Evolutionary conservation across 2,329 filamentous ascomycete species (phyloP).

Genomic region (Lasiodiplodia sp.): DNA sequence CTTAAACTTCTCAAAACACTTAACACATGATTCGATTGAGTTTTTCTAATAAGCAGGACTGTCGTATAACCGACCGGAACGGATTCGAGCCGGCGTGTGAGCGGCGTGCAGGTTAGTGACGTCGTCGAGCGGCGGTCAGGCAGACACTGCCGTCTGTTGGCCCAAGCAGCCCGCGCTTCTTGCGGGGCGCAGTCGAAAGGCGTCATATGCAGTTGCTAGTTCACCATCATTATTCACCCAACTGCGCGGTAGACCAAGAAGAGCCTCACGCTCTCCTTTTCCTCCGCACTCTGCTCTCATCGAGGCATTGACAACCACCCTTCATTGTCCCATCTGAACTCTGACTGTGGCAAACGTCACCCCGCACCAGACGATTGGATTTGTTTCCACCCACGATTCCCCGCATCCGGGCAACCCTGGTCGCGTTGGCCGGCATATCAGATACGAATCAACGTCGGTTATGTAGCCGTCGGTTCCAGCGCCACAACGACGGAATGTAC

Average conservation of each 20-base stretch:
- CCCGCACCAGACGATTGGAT: too few species aligned
- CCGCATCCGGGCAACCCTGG: too few species aligned
- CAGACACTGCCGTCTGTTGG: background rate
- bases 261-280: background rate
- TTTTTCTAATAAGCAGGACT: too few species aligned
- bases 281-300: too few species aligned
- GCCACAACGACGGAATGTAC: background rate
- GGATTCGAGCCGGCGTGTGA: background rate
- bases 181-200: background rate
- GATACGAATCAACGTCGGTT: background rate
- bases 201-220: background rate
- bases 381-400: too few species aligned
- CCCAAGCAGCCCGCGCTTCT: background rate
- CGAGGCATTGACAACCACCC: too few species aligned
- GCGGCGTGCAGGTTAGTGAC: background rate
- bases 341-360: too few species aligned
- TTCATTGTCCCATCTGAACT: too few species aligned
- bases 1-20: background rate
- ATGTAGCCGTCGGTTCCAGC: background rate
- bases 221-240: background rate
- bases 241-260: background rate
- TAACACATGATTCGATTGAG: too few species aligned
- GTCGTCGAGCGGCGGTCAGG: background rate
- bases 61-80: background rate
- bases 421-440: too few species aligned